Conservation (phyloP, 495 filamentous ascomycete genomes). For the Jackrogersella minutella region DNA sequence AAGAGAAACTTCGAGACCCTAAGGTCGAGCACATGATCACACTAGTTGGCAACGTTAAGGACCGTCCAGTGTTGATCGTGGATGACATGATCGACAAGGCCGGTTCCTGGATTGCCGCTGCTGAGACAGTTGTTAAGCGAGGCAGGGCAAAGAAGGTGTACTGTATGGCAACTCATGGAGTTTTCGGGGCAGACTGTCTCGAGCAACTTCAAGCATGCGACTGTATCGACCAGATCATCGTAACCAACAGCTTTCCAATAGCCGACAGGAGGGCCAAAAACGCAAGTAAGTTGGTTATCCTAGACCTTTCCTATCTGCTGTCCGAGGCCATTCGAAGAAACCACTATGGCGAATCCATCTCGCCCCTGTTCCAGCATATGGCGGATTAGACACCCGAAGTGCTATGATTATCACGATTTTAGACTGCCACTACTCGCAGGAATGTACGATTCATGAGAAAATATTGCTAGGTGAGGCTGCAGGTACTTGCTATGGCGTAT, state of each 20-base stretch:
- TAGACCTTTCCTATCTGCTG: conserved; percentile 87
- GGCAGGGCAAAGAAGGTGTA: conserved; percentile 93
- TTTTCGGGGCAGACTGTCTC: conserved; percentile 89
- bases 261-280: conserved; percentile 70
- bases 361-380: conserved; percentile 79
- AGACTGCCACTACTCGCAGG: conserved; percentile 36
- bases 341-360: conserved; percentile 90
- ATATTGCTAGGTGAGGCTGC: conserved; percentile 32
- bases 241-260: conserved; percentile 97
- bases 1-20: conserved; percentile 73
- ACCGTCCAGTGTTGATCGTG: conserved; percentile 87
- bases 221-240: conserved; percentile 91
- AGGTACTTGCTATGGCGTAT: conserved; percentile 40
- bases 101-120: conserved; percentile 97
- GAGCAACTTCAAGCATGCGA: conserved; percentile 90
- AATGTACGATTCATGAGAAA: conserved; percentile 36
- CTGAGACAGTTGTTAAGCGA: conserved; percentile 93
- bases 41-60: conserved; percentile 89
- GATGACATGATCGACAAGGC: conserved; percentile 99
- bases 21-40: conserved; percentile 93
- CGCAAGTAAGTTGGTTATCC: conserved; percentile 83
- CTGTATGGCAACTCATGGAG: conserved; percentile 95
- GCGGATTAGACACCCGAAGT: conserved; percentile 56
- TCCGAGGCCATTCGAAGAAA: conserved; percentile 94
- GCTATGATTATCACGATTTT: conserved; percentile 35